Base-by-base conservation (phyloP, 345 rosid species). In the Mangifera indica region DNA sequence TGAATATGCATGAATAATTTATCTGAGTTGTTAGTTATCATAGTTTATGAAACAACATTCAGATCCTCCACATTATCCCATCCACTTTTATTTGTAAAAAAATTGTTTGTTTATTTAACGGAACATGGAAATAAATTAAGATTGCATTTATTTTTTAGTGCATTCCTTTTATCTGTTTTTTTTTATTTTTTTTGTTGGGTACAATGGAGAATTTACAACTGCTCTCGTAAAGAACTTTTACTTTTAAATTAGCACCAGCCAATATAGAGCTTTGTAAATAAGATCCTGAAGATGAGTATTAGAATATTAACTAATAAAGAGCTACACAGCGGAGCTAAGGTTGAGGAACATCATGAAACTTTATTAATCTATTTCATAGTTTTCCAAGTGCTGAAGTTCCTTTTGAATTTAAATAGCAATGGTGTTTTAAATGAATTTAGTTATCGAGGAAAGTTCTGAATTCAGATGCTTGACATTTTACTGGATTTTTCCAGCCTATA, bases 11-110 rank as follows among this genome's bases (percentile, higher is more conserved):
- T 42, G 54, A 40, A 22, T 24, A n/a, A 1, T 22, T n/a, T n/a
- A 29, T 25, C 44, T 65, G 32, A n/a, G 40, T 37, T 74, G 63
- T 46, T 61, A 37, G 69, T 20, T 51, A 69, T 62, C 42, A 21
- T 18, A 8, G 49, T 12, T 59, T 29, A 59, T 25, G 29, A 54
- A 20, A 55, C 20, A 20, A 29, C 34, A n/a, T 40, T 54, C 60
- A 54, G 37, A 55, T 68, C 21, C 32, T 13, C 42, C 54, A 54
- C 24, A 14, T 22, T 37, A 11, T 49, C 34, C 49, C 24, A 54
- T 54, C 22, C 9, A 7, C 22, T 54, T 40, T 54, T 37, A 37
- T 68, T 53, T 55, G 14, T 2, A 46, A 29, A 46, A n/a, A 54
- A 49, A 26, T 29, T 11, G 6, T 25, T 12, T 20, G 5, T 34